Evolutionary conservation across 768 basidiomycete species (phyloP).

Genomic region (Dioszegia aurantiaca): DNA sequence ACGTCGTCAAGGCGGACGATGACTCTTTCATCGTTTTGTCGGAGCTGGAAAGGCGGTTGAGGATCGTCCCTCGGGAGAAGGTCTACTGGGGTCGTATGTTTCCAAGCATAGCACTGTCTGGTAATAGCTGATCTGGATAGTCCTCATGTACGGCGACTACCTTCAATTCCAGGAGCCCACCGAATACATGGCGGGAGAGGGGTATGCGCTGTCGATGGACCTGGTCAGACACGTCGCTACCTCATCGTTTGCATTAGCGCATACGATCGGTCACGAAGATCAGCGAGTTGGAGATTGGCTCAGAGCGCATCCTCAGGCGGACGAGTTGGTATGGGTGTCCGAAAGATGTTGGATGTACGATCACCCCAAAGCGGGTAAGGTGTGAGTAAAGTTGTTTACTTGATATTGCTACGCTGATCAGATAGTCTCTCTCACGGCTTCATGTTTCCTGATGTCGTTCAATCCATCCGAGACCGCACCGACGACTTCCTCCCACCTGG

Average conservation of each 20-base stretch:
- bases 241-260: conserved; percentile 64
- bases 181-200: conserved; percentile 86
- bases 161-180: conserved; percentile 1
- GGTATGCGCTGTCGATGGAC: conserved; percentile 85
- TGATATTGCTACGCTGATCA: conserved; percentile 11
- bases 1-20: conserved; percentile 89
- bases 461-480: conserved; percentile 61
- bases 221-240: conserved; percentile 82
- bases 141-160: conserved; percentile 7
- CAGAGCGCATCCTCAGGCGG: conserved; percentile 67
- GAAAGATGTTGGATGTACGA: conserved; percentile 98
- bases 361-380: conserved; percentile 88
- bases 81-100: conserved; percentile 52
- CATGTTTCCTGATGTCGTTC: conserved; percentile 83
- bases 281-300: conserved; percentile 89
- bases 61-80: conserved; percentile 66
- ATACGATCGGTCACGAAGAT: conserved; percentile 82
- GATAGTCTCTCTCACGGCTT: conserved; percentile 87
- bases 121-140: neutral
- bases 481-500: conserved; percentile 45
- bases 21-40: conserved; percentile 93
- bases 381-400: conserved; percentile 63
- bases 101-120: too few species aligned
- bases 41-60: conserved; percentile 84
- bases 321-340: conserved; percentile 79